Evolutionary conservation across 176 grass and related monocot genomes (phyloP).

Genomic region (Oryza meridionalis): DNA sequence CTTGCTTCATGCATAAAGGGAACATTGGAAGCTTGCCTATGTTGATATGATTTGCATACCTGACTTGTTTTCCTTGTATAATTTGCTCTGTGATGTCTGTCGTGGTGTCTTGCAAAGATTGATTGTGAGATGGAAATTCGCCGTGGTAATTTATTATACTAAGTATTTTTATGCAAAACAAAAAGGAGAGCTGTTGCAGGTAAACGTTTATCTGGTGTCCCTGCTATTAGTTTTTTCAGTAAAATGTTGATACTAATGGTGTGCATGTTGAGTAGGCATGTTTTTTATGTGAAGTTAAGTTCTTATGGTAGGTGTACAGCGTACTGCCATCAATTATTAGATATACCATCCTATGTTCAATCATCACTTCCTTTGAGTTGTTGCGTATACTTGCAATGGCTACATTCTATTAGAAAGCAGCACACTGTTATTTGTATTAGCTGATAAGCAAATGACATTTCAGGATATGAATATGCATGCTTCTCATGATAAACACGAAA

Average conservation of each 20-base stretch:
- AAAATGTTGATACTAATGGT: background rate
- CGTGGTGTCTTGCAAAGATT: background rate
- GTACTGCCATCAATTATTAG: background rate
- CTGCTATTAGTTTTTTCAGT: background rate
- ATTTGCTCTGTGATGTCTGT: background rate
- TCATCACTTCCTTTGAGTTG: background rate
- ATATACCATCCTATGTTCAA: slow-evolving; percentile 1
- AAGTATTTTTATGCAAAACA: background rate
- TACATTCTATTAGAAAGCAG: slow-evolving; percentile 8
- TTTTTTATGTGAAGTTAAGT: background rate
- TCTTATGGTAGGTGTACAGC: background rate
- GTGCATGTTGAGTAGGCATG: background rate
- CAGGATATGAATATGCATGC: background rate
- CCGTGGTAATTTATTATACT: background rate
- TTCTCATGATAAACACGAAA: background rate
- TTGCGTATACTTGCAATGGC: background rate
- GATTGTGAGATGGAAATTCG: background rate
- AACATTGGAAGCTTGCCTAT: background rate
- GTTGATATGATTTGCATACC: background rate
- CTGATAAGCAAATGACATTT: background rate
- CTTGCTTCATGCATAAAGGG: background rate
- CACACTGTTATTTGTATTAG: slow-evolving; percentile 9
- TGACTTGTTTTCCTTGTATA: slow-evolving; percentile 15
- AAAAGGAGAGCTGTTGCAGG: background rate
- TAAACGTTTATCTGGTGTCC: too few species aligned